Evolutionary conservation across 1,284 basidiomycete species (phyloP).

Genomic region (Ustilago bromivora): DNA sequence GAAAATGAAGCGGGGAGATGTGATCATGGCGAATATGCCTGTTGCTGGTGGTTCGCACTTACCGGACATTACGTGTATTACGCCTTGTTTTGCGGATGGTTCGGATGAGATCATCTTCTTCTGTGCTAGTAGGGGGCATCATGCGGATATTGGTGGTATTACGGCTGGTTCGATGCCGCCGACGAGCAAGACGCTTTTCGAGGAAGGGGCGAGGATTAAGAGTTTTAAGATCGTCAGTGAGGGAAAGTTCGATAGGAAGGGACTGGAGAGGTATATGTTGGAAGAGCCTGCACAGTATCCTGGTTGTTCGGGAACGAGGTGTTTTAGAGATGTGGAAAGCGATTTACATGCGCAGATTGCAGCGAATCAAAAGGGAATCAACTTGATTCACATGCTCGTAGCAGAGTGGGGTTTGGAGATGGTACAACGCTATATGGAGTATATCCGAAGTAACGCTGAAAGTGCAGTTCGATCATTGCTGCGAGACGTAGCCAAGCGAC

Average conservation of each 20-base stretch:
- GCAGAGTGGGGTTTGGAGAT: slow-evolving; percentile 86
- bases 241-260: slow-evolving; percentile 83
- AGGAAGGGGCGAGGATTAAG: slow-evolving; percentile 92
- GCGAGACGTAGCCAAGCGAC: slow-evolving; percentile 78
- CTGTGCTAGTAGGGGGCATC: slow-evolving; percentile 83
- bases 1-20: slow-evolving; percentile 81
- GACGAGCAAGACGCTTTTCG: slow-evolving; percentile 86
- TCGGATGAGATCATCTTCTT: slow-evolving; percentile 86
- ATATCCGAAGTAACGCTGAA: slow-evolving; percentile 89
- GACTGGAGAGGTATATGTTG: slow-evolving; percentile 82
- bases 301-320: slow-evolving; percentile 70
- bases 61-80: slow-evolving; percentile 86
- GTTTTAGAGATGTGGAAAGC: slow-evolving; percentile 85
- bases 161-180: slow-evolving; percentile 92
- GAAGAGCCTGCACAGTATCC: slow-evolving; percentile 84
- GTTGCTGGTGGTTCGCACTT: slow-evolving; percentile 80
- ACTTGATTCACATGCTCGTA: slow-evolving; percentile 75
- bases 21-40: slow-evolving; percentile 90
- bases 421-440: slow-evolving; percentile 75
- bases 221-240: slow-evolving; percentile 91
- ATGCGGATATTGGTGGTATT: slow-evolving; percentile 78
- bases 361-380: slow-evolving; percentile 89
- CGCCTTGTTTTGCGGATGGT: slow-evolving; percentile 81
- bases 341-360: slow-evolving; percentile 96
- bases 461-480: slow-evolving; percentile 86